Base-by-base conservation (phyloP, 2,329 filamentous ascomycete genomes). In the Talaromyces sp. region DNA sequence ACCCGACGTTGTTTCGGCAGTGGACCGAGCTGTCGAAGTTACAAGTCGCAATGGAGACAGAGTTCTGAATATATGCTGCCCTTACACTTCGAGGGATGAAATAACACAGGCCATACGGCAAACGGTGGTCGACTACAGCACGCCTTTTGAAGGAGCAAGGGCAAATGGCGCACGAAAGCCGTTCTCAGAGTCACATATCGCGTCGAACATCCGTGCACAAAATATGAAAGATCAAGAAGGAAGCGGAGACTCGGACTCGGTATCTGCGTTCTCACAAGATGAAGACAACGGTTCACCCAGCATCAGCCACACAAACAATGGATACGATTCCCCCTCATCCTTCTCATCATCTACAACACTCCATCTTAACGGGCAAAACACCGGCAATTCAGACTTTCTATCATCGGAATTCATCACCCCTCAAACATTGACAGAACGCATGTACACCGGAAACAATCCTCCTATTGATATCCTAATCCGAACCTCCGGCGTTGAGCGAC, bases 71-170 rank as follows among this genome's bases (percentile, higher is more conserved):
- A 91, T 99, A 62, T 99, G 94, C 78, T 97, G 97, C 68, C 94
- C 94, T 0, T 99, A 99, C 70, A 97, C 94, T 0, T 96, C 92
- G 4, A 84, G 94, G 63, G 91, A 96, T 68, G 94, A 99, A 71
- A 97, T 99, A 64, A 95, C 93, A 0, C 86, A 89, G 2, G 90
- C 93, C 5, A 89, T 99, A 64, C 87, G 89, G 62, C 85, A 87
- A 41, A 97, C 93, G 0, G 92, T 99, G 8, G 81, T 89, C 59
- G 89, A 96, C 60, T 97, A 91, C 73, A 89, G 89, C 60, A 86
- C 83, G 53, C 89, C 91, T 5, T 79, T 89, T 17, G 80, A 81
- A 13, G 69, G 77, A 17, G 59, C 64, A 17, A 63, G 66, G 53
- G 73, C 63, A 70, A 67, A 66, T 35, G 61, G 62, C 2, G 58